Conservation (phyloP, 345 rosid genomes). For the Barbarea vulgaris region DNA sequence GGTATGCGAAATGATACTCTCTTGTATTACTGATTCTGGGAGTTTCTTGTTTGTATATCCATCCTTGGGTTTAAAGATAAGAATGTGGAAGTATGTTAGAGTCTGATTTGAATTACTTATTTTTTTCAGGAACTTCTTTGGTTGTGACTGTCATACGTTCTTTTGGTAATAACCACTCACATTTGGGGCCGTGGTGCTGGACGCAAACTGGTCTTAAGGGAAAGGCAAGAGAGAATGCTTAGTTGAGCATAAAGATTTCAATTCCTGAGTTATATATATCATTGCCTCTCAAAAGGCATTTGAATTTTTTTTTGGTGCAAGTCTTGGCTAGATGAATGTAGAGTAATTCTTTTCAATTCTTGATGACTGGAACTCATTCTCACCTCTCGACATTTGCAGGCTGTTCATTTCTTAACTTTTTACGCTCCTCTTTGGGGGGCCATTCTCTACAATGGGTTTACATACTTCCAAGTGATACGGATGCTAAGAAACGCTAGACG, state of each 20-base stretch:
- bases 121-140: slow-evolving; percentile 68
- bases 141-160: slow-evolving; percentile 83
- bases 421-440: slow-evolving; percentile 96
- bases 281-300: not conserved
- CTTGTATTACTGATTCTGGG: not conserved
- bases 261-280: not conserved
- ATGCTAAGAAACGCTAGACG: slow-evolving; percentile 94
- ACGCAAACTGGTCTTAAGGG: slow-evolving; percentile 78
- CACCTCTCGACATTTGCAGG: slow-evolving; percentile 53
- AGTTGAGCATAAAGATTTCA: not conserved
- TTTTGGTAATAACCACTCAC: slow-evolving; percentile 76
- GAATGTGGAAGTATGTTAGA: not conserved
- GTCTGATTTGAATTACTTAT: slow-evolving; percentile 26
- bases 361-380: slow-evolving; percentile 12
- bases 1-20: slow-evolving; percentile 50
- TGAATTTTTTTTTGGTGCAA: not conserved
- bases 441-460: slow-evolving; percentile 91
- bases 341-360: not conserved
- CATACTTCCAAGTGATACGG: slow-evolving; percentile 92
- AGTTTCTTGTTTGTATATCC: not conserved
- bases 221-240: slow-evolving; percentile 56
- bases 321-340: not conserved
- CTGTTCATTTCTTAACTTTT: slow-evolving; percentile 84
- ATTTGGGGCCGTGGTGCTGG: slow-evolving; percentile 82
- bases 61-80: not conserved